Percentiles rank a stretch among this genome's conserved stretches.
phyloP scores from a whole-genome alignment of 2,329 filamentous ascomycete species.

The Stemphylium vesicarium region DNA sequence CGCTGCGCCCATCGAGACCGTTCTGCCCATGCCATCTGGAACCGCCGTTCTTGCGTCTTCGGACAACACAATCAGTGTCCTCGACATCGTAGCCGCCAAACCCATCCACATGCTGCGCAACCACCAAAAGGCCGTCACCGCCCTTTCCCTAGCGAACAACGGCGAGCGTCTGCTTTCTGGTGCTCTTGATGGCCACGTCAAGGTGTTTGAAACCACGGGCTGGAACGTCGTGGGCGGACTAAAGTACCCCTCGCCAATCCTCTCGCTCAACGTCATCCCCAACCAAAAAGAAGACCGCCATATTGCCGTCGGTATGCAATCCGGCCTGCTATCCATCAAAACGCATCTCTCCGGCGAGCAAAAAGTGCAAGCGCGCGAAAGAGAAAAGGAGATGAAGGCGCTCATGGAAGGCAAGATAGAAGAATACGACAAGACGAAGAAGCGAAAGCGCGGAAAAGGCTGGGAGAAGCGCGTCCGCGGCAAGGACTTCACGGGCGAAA shows the following conservation, averaged over 20 bases:
- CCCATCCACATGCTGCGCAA: conserved; percentile 87
- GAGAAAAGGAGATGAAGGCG: conserved; percentile 84
- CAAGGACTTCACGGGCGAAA: conserved; percentile 82
- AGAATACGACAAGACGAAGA: conserved; percentile 75
- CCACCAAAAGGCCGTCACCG: conserved; percentile 97
- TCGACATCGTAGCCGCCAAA: conserved; percentile 90
- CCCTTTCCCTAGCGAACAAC: conserved; percentile 79
- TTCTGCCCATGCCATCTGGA: conserved; percentile 85
- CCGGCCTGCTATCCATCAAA: conserved; percentile 86
- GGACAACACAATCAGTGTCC: conserved; percentile 84
- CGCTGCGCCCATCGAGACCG: conserved; percentile 82
- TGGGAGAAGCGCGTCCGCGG: conserved; percentile 69
- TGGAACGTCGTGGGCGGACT: conserved; percentile 97
- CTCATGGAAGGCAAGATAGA: conserved; percentile 79
- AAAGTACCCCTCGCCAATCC: conserved; percentile 91
- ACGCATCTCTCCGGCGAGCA: conserved; percentile 86
- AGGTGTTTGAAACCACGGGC: conserved; percentile 89
- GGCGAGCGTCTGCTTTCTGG: conserved; percentile 84
- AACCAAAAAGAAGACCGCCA: conserved; percentile 82
- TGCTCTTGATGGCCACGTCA: conserved; percentile 93
- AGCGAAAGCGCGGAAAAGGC: conserved; percentile 64
- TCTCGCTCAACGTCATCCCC: conserved; percentile 79
- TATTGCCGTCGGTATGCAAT: conserved; percentile 92
- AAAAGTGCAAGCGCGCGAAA: conserved; percentile 75
- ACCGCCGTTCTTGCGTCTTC: conserved; percentile 85